Base-by-base conservation (phyloP, 768 basidiomycete species). In the Mrakia gelida region DNA sequence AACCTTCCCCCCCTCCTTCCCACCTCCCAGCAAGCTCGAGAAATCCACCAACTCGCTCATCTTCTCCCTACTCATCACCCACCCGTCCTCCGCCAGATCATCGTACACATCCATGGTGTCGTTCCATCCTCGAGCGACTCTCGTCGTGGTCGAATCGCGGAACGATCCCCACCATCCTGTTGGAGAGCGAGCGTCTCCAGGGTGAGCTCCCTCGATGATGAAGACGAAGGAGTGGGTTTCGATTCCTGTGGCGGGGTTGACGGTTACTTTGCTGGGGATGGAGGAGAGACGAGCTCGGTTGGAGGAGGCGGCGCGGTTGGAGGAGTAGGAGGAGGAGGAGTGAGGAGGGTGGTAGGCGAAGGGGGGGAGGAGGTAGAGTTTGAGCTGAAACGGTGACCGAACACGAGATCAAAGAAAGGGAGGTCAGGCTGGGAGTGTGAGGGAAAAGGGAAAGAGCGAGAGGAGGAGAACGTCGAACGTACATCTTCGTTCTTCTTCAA, bases 261-360 rank as follows among this genome's bases (percentile, higher is more conserved):
- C 10, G 67, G 32, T 70, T 41, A 38, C 8, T 38, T n/a, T 21
- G 34, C 32, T 16, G 23, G 67, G 34, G 34, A 41, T 34, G 41
- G 34, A 34, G 34, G 59, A 59, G 59, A 28, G 59, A 28, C 23
- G 59, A n/a, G 59, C 26, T 59, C 59, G 59, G 59, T 59, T 28
- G 59, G 26, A 28, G 26, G 59, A n/a, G 59, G 34, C 16, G 43
- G 10, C 45, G 74, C 8, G 21, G 74, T 41, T 30, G 38, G 28
- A 13, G 74, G 41, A 11, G n/a, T 30, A n/a, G 41, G 38, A 65
- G 59, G 62, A 26, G 61, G 75, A 26, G 8, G 52, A 26, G 67
- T 78, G 77, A 26, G 77, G 77, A 3, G 77, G 77, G 56, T 78
- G 77, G 73, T 67, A 78, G 28, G 77, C 62, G 77, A 52, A 78